Percentiles rank a stretch among this genome's conserved stretches.
Conservation (phyloP, 331 rosid genomes). For the Malus hybrid region DNA sequence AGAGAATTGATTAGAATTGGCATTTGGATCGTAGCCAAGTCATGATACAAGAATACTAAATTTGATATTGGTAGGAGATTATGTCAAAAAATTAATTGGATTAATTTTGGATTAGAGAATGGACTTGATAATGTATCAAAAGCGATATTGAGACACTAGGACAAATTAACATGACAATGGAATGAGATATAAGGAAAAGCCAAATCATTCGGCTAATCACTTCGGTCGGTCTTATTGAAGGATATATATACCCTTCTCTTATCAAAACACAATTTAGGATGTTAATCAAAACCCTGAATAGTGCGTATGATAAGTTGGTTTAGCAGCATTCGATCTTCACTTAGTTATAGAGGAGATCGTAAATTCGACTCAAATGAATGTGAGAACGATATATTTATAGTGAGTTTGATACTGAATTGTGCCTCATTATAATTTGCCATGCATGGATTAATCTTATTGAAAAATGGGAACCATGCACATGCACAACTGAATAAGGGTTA, state of each 20-base stretch:
- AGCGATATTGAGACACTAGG: neutral
- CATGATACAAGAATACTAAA: neutral
- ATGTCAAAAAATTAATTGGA: neutral
- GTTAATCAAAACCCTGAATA: too few relatives aligned
- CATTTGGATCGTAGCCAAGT: neutral
- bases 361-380: too few relatives aligned
- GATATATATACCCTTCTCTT: neutral
- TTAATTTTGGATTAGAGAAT: neutral
- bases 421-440: too few relatives aligned
- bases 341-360: too few relatives aligned
- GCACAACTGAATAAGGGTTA: too few relatives aligned
- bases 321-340: too few relatives aligned
- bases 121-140: neutral
- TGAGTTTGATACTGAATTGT: too few relatives aligned
- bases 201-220: slow-evolving; percentile 5
- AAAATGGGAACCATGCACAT: too few relatives aligned
- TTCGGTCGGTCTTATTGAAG: neutral
- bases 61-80: neutral
- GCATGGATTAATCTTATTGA: too few relatives aligned
- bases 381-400: too few relatives aligned
- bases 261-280: neutral
- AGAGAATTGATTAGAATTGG: too few relatives aligned
- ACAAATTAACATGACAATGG: neutral
- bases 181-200: slow-evolving; percentile 3
- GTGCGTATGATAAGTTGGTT: too few relatives aligned